phyloP scores from a whole-genome alignment of 768 basidiomycete species.

The Termitomyces sp. region DNA sequence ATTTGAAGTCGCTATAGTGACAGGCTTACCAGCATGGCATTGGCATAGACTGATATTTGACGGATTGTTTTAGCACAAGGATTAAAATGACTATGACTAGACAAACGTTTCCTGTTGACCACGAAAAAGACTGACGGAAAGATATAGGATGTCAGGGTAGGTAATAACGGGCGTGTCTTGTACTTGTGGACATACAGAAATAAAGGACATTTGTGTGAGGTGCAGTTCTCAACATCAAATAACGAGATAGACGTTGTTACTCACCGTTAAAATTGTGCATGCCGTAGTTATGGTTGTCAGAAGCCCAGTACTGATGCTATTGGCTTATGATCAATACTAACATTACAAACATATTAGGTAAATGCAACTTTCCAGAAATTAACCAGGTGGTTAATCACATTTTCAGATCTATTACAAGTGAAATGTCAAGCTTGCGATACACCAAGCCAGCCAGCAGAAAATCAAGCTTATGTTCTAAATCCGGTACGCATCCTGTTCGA shows the following conservation, averaged over 20 bases:
- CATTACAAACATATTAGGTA: neutral
- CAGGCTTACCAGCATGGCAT: neutral
- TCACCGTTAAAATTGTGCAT: neutral
- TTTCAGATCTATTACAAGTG: neutral
- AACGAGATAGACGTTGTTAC: neutral
- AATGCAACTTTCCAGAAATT: neutral
- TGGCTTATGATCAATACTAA: neutral
- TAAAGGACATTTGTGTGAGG: neutral
- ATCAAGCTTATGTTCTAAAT: neutral
- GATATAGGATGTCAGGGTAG: neutral
- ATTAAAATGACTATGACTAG: neutral
- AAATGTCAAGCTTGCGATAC: neutral
- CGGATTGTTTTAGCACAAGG: no score
- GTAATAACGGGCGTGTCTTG: neutral
- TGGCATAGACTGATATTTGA: neutral
- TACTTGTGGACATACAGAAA: neutral
- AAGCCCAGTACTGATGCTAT: neutral
- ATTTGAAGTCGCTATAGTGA: neutral
- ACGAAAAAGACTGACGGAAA: neutral
- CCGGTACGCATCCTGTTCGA: neutral
- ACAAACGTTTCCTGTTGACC: neutral
- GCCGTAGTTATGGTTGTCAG: neutral
- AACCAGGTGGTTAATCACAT: neutral
- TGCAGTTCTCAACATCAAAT: neutral
- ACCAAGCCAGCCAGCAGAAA: neutral